Evolutionary conservation across 2,329 filamentous ascomycete genomes (phyloP).

Genomic region (Beauveria sp.): DNA sequence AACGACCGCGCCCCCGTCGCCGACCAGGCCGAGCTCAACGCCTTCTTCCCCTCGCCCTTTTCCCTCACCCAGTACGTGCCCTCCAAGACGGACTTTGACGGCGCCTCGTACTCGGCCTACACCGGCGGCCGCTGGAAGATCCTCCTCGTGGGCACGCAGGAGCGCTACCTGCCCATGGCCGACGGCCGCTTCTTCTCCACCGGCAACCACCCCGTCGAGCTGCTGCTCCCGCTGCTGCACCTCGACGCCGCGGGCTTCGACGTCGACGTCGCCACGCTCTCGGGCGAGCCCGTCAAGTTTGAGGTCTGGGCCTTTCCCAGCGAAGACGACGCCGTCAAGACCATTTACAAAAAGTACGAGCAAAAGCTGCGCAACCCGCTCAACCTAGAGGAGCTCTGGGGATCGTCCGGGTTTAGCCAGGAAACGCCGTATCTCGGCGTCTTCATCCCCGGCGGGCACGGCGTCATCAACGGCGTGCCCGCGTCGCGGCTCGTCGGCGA

Average conservation of each 20-base stretch:
- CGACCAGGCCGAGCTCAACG: conserved; percentile 18
- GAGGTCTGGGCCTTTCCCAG: conserved; percentile 20
- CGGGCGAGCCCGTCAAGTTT: conserved; percentile 17
- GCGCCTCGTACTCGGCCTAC: conserved; percentile 15
- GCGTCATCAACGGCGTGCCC: conserved; percentile 15
- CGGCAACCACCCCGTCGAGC: conserved; percentile 18
- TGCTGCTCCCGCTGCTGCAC: conserved; percentile 16
- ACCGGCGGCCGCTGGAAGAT: conserved; percentile 17
- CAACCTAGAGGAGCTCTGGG: conserved; percentile 14
- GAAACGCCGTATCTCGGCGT: conserved; percentile 14
- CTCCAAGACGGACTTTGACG: conserved; percentile 16
- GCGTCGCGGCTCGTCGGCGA: conserved; percentile 14
- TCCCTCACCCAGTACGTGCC: conserved; percentile 16
- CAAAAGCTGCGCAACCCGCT: conserved; percentile 15
- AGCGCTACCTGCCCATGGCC: conserved; percentile 17
- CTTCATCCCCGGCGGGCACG: conserved; percentile 17
- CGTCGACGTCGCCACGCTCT: conserved; percentile 16
- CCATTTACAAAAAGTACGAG: conserved; percentile 19
- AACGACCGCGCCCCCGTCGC: conserved; percentile 13
- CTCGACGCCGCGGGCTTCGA: conserved; percentile 17
- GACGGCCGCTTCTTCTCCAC: conserved; percentile 17
- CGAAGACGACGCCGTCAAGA: conserved; percentile 17
- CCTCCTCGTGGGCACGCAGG: conserved; percentile 16
- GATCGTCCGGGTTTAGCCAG: conserved; percentile 9
- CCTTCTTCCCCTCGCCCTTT: conserved; percentile 17